These are phyloP conservation scores for Ceriops zippeliana DNA, from an alignment of 345 rosid genomes.

Conservation along the genomic window DNA sequence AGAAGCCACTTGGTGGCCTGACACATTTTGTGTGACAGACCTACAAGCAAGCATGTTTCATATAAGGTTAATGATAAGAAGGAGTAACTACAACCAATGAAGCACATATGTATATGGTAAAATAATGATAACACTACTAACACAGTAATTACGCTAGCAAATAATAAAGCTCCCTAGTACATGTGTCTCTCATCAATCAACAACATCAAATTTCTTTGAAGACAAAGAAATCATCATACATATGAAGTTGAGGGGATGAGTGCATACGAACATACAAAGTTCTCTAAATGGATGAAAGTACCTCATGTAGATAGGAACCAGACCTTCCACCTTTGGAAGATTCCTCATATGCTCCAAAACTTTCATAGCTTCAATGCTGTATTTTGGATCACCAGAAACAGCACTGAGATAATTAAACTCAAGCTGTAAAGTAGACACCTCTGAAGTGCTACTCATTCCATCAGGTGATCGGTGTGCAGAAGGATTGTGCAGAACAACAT, in stretches of 20 bases:
- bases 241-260: background rate
- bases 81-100: no score
- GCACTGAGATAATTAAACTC: constrained; percentile 91
- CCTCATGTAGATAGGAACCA: constrained; percentile 97
- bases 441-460: constrained; percentile 91
- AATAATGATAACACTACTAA: no score
- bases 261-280: background rate
- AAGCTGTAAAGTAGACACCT: constrained; percentile 89
- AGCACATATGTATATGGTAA: no score
- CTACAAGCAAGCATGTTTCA: no score
- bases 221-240: background rate
- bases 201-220: background rate
- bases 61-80: no score
- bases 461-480: constrained; percentile 82
- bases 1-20: no score
- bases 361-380: constrained; percentile 82
- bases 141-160: no score
- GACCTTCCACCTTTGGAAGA: constrained; percentile 83
- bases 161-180: no score
- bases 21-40: no score
- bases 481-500: constrained; percentile 67
- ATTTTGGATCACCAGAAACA: constrained; percentile 80
- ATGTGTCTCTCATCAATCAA: background rate
- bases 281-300: constrained; percentile 20
- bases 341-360: constrained; percentile 80